Evolutionary conservation across 176 grass and related monocot species (phyloP).

Genomic region (Melocanna baccifera): DNA sequence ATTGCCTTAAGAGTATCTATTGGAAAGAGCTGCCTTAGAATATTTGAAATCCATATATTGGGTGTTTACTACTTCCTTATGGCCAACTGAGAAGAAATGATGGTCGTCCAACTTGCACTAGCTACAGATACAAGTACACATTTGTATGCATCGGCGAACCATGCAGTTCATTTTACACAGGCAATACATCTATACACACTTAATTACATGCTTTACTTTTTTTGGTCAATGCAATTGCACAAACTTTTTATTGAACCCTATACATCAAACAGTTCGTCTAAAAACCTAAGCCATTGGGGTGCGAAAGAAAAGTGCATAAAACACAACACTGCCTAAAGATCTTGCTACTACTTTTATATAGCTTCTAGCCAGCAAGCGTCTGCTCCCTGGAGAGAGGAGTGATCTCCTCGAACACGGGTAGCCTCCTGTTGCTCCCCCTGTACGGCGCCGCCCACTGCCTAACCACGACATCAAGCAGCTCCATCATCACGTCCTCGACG

Average conservation of each 20-base stretch:
- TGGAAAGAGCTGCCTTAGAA: neutral
- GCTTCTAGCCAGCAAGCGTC: slow-evolving; percentile 54
- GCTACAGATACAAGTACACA: neutral
- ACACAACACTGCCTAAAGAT: neutral
- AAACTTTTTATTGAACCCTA: neutral
- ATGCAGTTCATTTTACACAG: neutral
- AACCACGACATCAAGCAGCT: slow-evolving; percentile 52
- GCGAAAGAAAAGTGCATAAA: neutral
- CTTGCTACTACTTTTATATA: neutral
- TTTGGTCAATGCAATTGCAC: neutral
- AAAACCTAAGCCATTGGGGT: neutral
- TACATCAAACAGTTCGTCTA: neutral
- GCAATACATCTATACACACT: neutral
- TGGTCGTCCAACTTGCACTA: neutral
- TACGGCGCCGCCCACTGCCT: slow-evolving; percentile 56
- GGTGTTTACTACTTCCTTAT: neutral
- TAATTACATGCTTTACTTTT: neutral
- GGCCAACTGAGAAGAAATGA: neutral
- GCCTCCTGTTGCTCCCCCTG: slow-evolving; percentile 42
- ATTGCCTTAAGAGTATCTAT: neutral
- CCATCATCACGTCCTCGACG: slow-evolving; percentile 42
- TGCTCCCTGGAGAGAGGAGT: slow-evolving; percentile 43
- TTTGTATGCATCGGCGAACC: neutral
- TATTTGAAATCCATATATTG: neutral
- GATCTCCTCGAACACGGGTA: slow-evolving; percentile 87